These are phyloP conservation scores for Globisporangium abappressorium DNA, from an alignment of 352 stramenopile genomes.

Conservation along the genomic window DNA sequence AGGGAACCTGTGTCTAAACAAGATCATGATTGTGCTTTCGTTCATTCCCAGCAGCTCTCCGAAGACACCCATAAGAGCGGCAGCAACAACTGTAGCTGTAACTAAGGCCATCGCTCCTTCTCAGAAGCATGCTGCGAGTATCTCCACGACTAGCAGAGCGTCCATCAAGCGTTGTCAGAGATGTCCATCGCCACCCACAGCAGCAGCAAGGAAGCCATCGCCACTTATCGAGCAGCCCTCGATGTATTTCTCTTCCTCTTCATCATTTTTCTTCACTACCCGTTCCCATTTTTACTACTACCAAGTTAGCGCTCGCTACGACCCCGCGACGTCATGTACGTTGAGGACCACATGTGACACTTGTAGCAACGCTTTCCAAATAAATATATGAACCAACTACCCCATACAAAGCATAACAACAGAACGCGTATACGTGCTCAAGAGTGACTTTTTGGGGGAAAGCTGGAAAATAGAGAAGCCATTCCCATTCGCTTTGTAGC, in stretches of 20 bases:
- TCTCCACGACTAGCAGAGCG: neutral
- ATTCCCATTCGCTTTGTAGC: neutral
- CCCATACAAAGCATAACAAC: neutral
- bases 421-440: too few relatives aligned
- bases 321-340: neutral
- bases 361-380: neutral
- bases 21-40: neutral
- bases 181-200: neutral
- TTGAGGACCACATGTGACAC: neutral
- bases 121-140: neutral
- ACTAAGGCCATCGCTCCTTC: constrained; percentile 1
- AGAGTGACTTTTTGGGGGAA: neutral
- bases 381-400: neutral
- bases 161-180: neutral
- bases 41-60: constrained; percentile 12
- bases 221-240: neutral
- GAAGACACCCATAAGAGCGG: constrained; percentile 16
- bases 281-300: neutral
- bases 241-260: constrained; percentile 3
- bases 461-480: neutral
- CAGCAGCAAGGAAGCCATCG: neutral
- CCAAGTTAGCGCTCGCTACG: neutral
- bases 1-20: neutral
- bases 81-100: constrained; percentile 16
- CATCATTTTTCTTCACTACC: neutral